Conservation (phyloP, 2,329 filamentous ascomycete species). For the Aspergillus viridinutans region DNA sequence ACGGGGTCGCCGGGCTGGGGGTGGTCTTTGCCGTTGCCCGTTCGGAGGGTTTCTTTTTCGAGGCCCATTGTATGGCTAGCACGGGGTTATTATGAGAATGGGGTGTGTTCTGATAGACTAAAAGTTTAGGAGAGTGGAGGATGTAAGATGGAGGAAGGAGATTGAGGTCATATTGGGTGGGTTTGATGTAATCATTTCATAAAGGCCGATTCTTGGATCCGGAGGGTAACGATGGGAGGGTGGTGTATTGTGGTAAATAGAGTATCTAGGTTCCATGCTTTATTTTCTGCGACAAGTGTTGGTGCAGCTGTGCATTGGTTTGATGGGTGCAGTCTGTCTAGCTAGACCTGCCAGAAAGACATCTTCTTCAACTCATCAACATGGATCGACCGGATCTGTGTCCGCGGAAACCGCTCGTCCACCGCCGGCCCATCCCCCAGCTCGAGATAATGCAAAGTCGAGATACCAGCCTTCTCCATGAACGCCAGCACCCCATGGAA, state of each 20-base stretch:
- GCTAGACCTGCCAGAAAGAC: constrained; percentile 25
- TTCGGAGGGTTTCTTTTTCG: constrained; percentile 58
- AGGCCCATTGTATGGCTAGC: constrained; percentile 61
- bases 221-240: not conserved
- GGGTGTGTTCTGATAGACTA: not conserved
- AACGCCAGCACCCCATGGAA: constrained; percentile 69
- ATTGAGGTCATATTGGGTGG: not conserved
- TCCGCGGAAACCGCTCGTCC: constrained; percentile 36
- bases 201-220: not conserved
- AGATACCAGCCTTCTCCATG: constrained; percentile 50
- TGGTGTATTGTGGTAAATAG: not conserved
- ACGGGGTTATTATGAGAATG: not conserved
- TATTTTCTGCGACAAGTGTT: not conserved
- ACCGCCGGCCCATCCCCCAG: constrained; percentile 20
- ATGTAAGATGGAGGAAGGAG: not conserved
- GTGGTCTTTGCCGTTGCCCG: constrained; percentile 58
- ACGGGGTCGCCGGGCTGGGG: constrained; percentile 68
- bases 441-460: constrained; percentile 36
- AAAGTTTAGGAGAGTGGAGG: not conserved
- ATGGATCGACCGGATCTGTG: constrained; percentile 26
- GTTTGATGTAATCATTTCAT: not conserved
- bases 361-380: constrained; percentile 34
- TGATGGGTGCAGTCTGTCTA: not conserved
- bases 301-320: not conserved
- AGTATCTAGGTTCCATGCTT: not conserved